phyloP scores from a whole-genome alignment of 2,329 filamentous ascomycete species.

The Nigrospora osmanthi region DNA sequence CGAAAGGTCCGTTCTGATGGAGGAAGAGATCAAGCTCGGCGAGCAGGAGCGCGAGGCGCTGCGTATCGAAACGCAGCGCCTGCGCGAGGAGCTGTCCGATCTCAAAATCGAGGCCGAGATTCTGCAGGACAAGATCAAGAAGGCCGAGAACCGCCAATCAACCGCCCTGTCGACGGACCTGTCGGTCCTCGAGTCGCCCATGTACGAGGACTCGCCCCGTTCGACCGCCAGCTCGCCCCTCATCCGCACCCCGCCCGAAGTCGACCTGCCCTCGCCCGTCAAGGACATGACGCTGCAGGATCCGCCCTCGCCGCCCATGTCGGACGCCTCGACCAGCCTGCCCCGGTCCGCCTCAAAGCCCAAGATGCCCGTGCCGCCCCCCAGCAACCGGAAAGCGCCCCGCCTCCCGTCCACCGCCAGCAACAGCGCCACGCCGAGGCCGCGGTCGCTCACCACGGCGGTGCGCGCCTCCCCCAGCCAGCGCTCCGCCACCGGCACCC shows the following conservation, averaged over 20 bases:
- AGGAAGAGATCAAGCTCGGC: slow-evolving; percentile 85
- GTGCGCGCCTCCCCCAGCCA: slow-evolving; percentile 27
- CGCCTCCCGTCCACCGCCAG: slow-evolving; percentile 46
- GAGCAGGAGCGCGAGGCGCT: slow-evolving; percentile 87
- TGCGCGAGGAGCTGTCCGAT: slow-evolving; percentile 87
- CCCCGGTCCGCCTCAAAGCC: slow-evolving; percentile 41
- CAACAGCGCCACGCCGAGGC: slow-evolving; percentile 45
- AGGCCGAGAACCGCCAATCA: slow-evolving; percentile 52
- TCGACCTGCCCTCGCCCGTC: not conserved
- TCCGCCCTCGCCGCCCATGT: slow-evolving; percentile 89
- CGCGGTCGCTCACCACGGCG: slow-evolving; percentile 29
- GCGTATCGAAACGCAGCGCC: slow-evolving; percentile 81
- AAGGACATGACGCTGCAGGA: slow-evolving; percentile 52
- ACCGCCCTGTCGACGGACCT: slow-evolving; percentile 54
- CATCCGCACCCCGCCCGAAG: slow-evolving; percentile 67
- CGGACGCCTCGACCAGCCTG: slow-evolving; percentile 65
- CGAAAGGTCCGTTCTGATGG: slow-evolving; percentile 84
- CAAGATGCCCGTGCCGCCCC: slow-evolving; percentile 27
- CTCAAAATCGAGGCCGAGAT: slow-evolving; percentile 94
- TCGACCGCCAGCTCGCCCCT: slow-evolving; percentile 90
- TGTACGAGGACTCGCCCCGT: slow-evolving; percentile 68
- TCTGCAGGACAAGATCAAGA: slow-evolving; percentile 84
- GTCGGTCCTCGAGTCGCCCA: slow-evolving; percentile 60
- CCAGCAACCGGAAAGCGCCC: slow-evolving; percentile 31
- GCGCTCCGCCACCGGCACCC: slow-evolving; percentile 37